Conservation (phyloP, 768 basidiomycete genomes). For the Mycena haematopus region DNA sequence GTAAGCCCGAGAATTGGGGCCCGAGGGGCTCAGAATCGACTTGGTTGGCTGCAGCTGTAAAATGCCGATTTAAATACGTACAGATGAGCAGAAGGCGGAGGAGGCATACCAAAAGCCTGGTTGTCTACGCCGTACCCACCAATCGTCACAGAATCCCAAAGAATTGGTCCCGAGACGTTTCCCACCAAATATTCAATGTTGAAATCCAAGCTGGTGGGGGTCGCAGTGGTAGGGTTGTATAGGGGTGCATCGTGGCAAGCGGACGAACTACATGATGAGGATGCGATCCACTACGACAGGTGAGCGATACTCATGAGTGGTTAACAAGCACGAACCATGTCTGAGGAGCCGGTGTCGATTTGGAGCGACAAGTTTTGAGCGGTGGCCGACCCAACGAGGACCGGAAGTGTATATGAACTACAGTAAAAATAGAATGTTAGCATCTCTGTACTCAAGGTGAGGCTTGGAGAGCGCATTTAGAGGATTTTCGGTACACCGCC, state of each 20-base stretch:
- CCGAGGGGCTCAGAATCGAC: slow-evolving; percentile 66
- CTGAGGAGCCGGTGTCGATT: slow-evolving; percentile 84
- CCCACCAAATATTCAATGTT: slow-evolving; percentile 67
- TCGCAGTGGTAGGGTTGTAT: slow-evolving; percentile 63
- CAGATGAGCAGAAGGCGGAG: not conserved
- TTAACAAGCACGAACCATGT: slow-evolving; percentile 58
- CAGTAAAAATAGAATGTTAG: slow-evolving; percentile 8
- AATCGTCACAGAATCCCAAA: slow-evolving; percentile 71
- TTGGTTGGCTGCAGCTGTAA: slow-evolving; percentile 60
- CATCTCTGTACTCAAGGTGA: no score
- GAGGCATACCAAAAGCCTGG: slow-evolving; percentile 72
- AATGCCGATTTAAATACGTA: not conserved
- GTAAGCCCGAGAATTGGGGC: slow-evolving; percentile 64
- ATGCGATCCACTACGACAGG: slow-evolving; percentile 73
- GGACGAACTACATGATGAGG: slow-evolving; percentile 63
- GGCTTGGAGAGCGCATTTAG: slow-evolving; percentile 1
- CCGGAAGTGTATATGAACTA: slow-evolving; percentile 72
- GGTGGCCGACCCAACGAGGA: slow-evolving; percentile 52
- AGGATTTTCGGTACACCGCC: not conserved
- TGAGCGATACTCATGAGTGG: not conserved
- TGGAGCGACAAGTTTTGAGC: slow-evolving; percentile 67
- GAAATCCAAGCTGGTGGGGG: slow-evolving; percentile 50
- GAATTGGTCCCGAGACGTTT: slow-evolving; percentile 62
- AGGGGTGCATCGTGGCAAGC: slow-evolving; percentile 54
- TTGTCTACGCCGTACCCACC: slow-evolving; percentile 68